These are phyloP conservation scores for Colletotrichum sp. DNA, from an alignment of 2,329 filamentous ascomycete genomes.

Conservation along the genomic window DNA sequence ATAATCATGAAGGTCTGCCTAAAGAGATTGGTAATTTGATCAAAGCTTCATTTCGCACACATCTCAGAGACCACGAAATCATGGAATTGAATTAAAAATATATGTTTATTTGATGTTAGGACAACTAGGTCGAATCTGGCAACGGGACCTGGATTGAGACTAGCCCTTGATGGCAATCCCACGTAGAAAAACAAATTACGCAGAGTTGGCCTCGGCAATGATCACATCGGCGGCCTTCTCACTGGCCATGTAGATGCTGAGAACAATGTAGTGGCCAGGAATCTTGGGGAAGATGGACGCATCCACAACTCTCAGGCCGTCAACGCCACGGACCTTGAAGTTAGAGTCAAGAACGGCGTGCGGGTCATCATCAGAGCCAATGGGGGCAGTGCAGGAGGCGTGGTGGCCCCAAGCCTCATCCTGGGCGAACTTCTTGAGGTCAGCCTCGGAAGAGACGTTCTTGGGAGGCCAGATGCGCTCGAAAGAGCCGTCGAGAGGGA, in stretches of 20 bases:
- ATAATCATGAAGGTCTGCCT: background rate
- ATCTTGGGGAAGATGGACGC: conserved; percentile 60
- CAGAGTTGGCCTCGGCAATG: conserved; percentile 28
- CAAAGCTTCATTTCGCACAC: fast-evolving
- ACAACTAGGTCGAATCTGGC: background rate
- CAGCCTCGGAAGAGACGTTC: conserved; percentile 41
- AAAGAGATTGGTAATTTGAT: background rate
- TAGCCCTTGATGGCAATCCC: background rate
- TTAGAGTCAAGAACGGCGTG: conserved; percentile 62
- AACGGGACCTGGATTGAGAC: background rate
- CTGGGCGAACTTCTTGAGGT: conserved; percentile 47
- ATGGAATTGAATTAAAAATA: background rate
- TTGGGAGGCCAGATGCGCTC: conserved; percentile 39
- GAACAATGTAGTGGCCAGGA: conserved; percentile 49
- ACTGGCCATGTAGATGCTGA: conserved; percentile 58
- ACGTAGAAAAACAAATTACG: background rate
- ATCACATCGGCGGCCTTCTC: conserved; percentile 58
- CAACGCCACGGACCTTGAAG: conserved; percentile 61
- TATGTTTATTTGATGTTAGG: background rate
- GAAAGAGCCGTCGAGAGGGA: conserved; percentile 43
- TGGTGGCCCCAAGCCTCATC: conserved; percentile 60
- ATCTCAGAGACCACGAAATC: background rate
- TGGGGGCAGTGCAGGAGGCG: conserved; percentile 59
- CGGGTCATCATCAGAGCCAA: conserved; percentile 58
- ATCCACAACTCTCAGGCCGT: conserved; percentile 65